These are phyloP conservation scores for Penicillium fimorum DNA, from an alignment of 495 filamentous ascomycete species.

Conservation along the genomic window DNA sequence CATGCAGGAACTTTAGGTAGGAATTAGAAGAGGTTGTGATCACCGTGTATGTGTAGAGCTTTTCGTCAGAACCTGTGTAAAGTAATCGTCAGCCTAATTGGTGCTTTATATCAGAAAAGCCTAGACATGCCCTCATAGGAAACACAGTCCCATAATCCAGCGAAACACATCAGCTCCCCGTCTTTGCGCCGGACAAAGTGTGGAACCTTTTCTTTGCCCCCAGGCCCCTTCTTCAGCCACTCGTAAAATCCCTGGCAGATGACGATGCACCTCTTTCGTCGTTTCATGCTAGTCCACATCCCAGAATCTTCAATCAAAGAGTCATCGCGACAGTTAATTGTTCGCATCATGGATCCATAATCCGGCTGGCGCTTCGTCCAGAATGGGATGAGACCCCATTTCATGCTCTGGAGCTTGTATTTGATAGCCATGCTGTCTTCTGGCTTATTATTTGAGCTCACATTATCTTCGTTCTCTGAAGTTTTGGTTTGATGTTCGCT, in stretches of 20 bases:
- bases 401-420: conserved; percentile 88
- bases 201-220: conserved; percentile 74
- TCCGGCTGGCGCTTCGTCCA: conserved; percentile 84
- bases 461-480: background rate
- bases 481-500: conserved; percentile 12
- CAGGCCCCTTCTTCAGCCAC: conserved; percentile 79
- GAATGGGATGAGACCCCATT: conserved; percentile 89
- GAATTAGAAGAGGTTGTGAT: conserved; percentile 84
- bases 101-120: background rate
- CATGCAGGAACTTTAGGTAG: conserved; percentile 80
- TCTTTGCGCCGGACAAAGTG: conserved; percentile 81
- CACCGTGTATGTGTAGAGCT: conserved; percentile 82
- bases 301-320: conserved; percentile 71
- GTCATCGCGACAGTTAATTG: conserved; percentile 95
- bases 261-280: conserved; percentile 81
- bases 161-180: conserved; percentile 81
- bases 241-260: conserved; percentile 93
- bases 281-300: conserved; percentile 92
- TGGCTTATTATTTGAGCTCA: background rate
- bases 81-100: background rate
- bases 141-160: conserved; percentile 89
- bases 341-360: conserved; percentile 73
- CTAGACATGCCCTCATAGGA: conserved; percentile 63
- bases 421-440: conserved; percentile 33
- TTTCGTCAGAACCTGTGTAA: conserved; percentile 53